Evolutionary conservation across 768 basidiomycete genomes (phyloP).

Genomic region (Psilocybe tampanensis): DNA sequence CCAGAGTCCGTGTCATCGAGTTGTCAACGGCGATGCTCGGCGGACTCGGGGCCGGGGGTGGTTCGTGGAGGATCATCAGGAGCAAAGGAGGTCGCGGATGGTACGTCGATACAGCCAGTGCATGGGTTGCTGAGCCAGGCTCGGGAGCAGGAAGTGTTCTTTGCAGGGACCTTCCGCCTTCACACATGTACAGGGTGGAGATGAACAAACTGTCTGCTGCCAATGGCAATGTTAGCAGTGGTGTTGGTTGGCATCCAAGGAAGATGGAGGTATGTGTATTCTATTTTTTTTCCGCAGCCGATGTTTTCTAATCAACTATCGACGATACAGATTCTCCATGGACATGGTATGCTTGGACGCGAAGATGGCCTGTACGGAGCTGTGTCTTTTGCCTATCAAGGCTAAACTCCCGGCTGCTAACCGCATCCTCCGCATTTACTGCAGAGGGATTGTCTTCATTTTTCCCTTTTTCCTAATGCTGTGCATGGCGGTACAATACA

Average conservation of each 20-base stretch:
- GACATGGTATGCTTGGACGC: slow-evolving; percentile 87
- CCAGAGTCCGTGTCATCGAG: slow-evolving; percentile 86
- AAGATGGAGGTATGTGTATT: slow-evolving; percentile 88
- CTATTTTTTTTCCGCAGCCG: neutral
- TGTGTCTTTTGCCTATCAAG: slow-evolving; percentile 93
- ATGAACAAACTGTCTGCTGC: slow-evolving; percentile 74
- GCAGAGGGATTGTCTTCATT: too few relatives aligned
- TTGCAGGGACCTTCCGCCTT: slow-evolving; percentile 55
- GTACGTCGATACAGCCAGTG: slow-evolving; percentile 89
- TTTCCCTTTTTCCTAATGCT: neutral
- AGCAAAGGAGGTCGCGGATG: slow-evolving; percentile 94
- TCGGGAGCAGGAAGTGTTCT: slow-evolving; percentile 47
- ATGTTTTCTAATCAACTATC: slow-evolving; percentile 6
- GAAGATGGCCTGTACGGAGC: slow-evolving; percentile 95
- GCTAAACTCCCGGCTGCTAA: slow-evolving; percentile 43
- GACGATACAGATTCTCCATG: slow-evolving; percentile 71
- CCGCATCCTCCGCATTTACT: neutral
- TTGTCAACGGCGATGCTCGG: slow-evolving; percentile 71
- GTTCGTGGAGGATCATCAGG: slow-evolving; percentile 85
- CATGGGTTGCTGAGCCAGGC: slow-evolving; percentile 64
- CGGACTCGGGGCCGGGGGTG: slow-evolving; percentile 76
- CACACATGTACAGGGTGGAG: slow-evolving; percentile 72
- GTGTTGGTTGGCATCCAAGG: slow-evolving; percentile 92
- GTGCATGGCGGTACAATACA: too few relatives aligned
- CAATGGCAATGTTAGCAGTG: slow-evolving; percentile 88